Evolutionary conservation across 768 basidiomycete species (phyloP).

Genomic region (Boletus rubroflammeus): DNA sequence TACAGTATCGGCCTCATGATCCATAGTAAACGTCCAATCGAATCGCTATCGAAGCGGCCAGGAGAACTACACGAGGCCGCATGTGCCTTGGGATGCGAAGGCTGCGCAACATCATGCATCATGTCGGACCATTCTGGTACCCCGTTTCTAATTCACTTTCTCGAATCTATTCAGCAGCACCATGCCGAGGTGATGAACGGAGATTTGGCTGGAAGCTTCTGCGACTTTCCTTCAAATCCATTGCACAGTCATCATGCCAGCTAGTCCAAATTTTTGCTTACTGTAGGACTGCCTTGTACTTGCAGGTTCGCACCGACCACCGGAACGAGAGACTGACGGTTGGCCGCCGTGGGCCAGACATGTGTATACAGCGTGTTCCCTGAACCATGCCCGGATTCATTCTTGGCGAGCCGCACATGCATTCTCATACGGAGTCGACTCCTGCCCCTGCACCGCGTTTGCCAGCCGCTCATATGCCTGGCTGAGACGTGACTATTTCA

Average conservation of each 20-base stretch:
- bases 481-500: conserved; percentile 2
- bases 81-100: conserved; percentile 1
- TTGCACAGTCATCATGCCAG: background rate
- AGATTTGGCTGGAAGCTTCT: background rate
- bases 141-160: conserved; percentile 11
- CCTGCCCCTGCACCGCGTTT: conserved; percentile 16
- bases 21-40: background rate
- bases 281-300: background rate
- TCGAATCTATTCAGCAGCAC: background rate
- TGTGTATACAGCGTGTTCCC: conserved; percentile 15
- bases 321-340: background rate
- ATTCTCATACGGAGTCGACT: conserved; percentile 8
- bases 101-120: conserved; percentile 15
- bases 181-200: background rate
- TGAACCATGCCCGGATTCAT: conserved; percentile 7
- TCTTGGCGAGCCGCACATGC: conserved; percentile 17
- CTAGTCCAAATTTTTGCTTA: background rate
- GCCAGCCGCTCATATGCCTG: conserved; percentile 12
- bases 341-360: background rate
- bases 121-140: conserved; percentile 2
- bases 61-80: conserved; percentile 25
- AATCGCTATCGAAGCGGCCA: conserved; percentile 11
- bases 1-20: background rate
- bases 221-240: background rate
- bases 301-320: background rate